Evolutionary conservation across 805 yeast species (phyloP).

Genomic region (Starmerella bombicola): DNA sequence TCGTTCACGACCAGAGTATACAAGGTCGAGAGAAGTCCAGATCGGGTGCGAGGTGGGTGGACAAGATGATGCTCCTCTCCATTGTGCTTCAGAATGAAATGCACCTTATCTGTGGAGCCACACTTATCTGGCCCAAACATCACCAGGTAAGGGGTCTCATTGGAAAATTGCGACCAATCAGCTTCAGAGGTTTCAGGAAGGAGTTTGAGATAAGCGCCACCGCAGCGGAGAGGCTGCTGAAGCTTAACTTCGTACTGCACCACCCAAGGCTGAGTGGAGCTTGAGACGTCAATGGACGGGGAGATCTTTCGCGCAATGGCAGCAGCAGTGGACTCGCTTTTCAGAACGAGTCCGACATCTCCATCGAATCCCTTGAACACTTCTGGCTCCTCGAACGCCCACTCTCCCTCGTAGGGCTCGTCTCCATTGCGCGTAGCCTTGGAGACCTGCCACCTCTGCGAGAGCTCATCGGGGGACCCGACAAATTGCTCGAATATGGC

Average conservation of each 20-base stretch:
- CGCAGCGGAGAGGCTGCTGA: conserved; percentile 68
- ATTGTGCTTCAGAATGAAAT: conserved; percentile 53
- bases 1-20: conserved; percentile 66
- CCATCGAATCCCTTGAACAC: conserved; percentile 46
- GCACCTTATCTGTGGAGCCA: conserved; percentile 68
- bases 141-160: conserved; percentile 62
- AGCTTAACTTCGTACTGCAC: conserved; percentile 81
- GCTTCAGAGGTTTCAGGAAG: conserved; percentile 35
- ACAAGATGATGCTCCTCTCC: conserved; percentile 61
- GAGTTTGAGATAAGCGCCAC: conserved; percentile 81
- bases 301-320: conserved; percentile 61
- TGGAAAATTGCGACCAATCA: conserved; percentile 40
- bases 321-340: conserved; percentile 64
- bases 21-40: conserved; percentile 42
- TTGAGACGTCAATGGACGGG: conserved; percentile 42
- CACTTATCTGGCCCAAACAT: conserved; percentile 95
- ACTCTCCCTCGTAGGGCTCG: conserved; percentile 54
- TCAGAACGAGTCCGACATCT: conserved; percentile 68
- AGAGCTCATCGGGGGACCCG: conserved; percentile 26
- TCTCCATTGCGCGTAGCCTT: conserved; percentile 9
- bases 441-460: conserved; percentile 39
- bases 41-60: conserved; percentile 44
- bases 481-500: conserved; percentile 29
- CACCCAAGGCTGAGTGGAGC: conserved; percentile 44
- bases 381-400: conserved; percentile 57